These are phyloP conservation scores for Exophiala lecanii-corni DNA, from an alignment of 2,329 filamentous ascomycete genomes.

Conservation along the genomic window DNA sequence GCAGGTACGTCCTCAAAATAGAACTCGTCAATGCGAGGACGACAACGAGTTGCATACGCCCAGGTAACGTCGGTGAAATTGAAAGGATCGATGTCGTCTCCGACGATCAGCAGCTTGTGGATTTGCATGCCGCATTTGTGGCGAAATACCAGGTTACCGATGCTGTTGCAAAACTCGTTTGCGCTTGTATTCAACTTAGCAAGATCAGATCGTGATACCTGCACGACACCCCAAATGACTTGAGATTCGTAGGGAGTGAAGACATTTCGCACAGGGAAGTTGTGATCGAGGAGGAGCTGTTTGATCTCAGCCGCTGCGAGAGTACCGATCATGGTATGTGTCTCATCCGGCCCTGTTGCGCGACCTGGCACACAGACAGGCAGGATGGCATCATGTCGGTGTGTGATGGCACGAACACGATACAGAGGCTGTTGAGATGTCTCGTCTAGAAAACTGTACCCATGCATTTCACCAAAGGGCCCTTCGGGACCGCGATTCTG, in stretches of 20 bases:
- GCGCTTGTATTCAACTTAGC: slow-evolving; percentile 50
- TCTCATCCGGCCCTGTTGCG: background rate
- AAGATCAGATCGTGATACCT: slow-evolving; percentile 55
- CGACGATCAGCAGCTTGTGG: slow-evolving; percentile 44
- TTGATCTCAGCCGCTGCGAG: slow-evolving; percentile 43
- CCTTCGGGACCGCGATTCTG: slow-evolving; percentile 43
- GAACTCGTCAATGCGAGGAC: slow-evolving; percentile 42
- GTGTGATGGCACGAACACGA: slow-evolving; percentile 45
- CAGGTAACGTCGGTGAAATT: slow-evolving; percentile 41
- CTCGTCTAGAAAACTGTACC: slow-evolving; percentile 43
- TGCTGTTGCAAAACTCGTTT: slow-evolving; percentile 34
- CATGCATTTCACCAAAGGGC: slow-evolving; percentile 48
- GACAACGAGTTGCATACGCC: slow-evolving; percentile 47
- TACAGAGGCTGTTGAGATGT: slow-evolving; percentile 37
- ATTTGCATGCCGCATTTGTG: slow-evolving; percentile 42
- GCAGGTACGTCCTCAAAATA: slow-evolving; percentile 43
- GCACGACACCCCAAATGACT: slow-evolving; percentile 48
- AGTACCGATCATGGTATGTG: slow-evolving; percentile 39
- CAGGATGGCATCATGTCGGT: slow-evolving; percentile 46
- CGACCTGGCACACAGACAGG: slow-evolving; percentile 35
- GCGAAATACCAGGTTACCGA: slow-evolving; percentile 53
- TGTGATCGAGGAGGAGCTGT: slow-evolving; percentile 33
- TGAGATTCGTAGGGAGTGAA: slow-evolving; percentile 45
- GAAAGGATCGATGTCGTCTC: slow-evolving; percentile 49
- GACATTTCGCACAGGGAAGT: slow-evolving; percentile 43